Evolutionary conservation across 2,329 filamentous ascomycete species (phyloP).

Genomic region (Penicillium paneum): DNA sequence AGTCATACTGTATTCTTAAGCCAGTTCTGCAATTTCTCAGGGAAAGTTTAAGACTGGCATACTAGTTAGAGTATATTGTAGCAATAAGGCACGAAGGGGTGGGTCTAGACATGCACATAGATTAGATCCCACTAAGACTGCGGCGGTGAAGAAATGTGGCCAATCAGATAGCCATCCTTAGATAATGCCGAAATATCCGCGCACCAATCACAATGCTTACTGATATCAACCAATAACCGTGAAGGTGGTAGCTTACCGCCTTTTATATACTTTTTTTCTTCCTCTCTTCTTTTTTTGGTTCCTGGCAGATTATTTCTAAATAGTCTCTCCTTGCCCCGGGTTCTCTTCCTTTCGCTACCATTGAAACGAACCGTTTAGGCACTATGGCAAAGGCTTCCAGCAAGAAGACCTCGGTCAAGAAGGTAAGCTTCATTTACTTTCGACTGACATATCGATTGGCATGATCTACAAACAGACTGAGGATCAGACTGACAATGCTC

Average conservation of each 20-base stretch:
- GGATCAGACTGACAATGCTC: constrained; percentile 5
- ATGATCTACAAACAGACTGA: neutral
- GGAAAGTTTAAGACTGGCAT: too few species aligned
- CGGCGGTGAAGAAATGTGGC: neutral
- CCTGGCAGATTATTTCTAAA: constrained; percentile 13
- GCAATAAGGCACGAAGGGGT: too few species aligned
- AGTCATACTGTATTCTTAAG: too few species aligned
- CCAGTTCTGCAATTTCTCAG: too few species aligned
- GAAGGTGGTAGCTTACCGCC: constrained; percentile 22
- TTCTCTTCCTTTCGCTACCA: neutral
- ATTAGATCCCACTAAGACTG: neutral
- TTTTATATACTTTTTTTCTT: constrained; percentile 23
- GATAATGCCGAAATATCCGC: neutral
- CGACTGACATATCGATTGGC: neutral
- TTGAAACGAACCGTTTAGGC: neutral
- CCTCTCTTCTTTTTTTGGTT: constrained; percentile 22
- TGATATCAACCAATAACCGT: constrained; percentile 22
- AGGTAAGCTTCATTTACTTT: constrained; percentile 11
- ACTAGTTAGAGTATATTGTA: too few species aligned
- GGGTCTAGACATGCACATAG: too few species aligned
- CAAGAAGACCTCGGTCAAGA: constrained; percentile 27
- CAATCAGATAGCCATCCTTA: fast-evolving
- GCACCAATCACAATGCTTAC: neutral
- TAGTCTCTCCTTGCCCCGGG: constrained; percentile 3
- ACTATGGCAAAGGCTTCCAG: constrained; percentile 30